Base-by-base conservation (phyloP, 768 basidiomycete genomes). In the Dictyophora rubrovolvata region DNA sequence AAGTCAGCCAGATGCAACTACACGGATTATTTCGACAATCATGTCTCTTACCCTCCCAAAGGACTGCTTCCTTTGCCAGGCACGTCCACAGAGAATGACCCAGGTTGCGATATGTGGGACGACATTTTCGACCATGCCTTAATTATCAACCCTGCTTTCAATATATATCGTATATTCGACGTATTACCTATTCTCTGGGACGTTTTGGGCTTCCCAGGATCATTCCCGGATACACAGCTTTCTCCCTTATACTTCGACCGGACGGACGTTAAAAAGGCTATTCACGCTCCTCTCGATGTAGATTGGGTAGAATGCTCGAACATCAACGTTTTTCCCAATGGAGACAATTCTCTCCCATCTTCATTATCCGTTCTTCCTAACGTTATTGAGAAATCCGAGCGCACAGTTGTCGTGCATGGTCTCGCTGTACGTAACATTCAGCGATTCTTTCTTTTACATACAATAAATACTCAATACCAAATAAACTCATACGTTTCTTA, bases 131-230 rank as follows among this genome's bases (percentile, higher is more conserved):
- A 82, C 18, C 83, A 79, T 0, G 81, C 87, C 0, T 62, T 87
- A 20, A 55, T 70, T 2, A 70, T 86, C 63, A 89, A 89, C 64
- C 88, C 87, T 0, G 86, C 84, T 0, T 90, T 89, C 72, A 77
- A 89, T 63, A 76, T 87, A 7, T 90, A 89, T 66, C 79, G 84
- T 20, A 86, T 89, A 56, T 86, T 87, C 69, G 86, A 88, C 65
- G 86, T 81, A 18, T 87, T 73, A 69, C 87, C 86, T 0, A 75
- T 85, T 47, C 72, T 85, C 12, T 89, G 85, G 87, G 87, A 89
- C 61, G 86, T 88, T 5, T 82, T 89, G 33, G 87, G 86, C n/a
- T 88, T 85, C 77, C 86, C 87, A 82, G 69, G 65, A 18, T 64
- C 65, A 28, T 67, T 69, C 69, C 62, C 66, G 2, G 73, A 87